Percentiles rank a stretch among this genome's conserved stretches.
Evolutionary conservation across 2,329 filamentous ascomycete genomes (phyloP).

Genomic region (Dichotomopilus funicola): DNA sequence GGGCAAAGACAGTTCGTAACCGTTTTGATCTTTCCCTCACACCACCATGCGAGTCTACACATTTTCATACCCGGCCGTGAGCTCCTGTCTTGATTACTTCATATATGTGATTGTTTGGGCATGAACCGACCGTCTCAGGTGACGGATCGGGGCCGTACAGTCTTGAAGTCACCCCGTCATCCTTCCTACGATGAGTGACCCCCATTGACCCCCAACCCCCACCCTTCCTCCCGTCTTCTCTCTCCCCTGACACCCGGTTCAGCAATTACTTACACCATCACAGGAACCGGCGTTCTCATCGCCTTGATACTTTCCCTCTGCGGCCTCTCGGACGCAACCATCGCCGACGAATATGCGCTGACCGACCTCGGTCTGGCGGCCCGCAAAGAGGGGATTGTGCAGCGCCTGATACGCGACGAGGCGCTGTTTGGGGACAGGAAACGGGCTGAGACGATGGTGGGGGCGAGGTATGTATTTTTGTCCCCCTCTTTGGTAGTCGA

Average conservation of each 20-base stretch:
- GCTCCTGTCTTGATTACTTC: too few relatives aligned
- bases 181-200: neutral
- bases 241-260: neutral
- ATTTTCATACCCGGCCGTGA: too few relatives aligned
- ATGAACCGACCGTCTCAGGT: too few relatives aligned
- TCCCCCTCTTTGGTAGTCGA: neutral
- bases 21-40: neutral
- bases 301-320: slow-evolving; percentile 60
- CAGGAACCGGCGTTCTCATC: slow-evolving; percentile 57
- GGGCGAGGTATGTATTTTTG: slow-evolving; percentile 33
- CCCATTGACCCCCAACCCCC: neutral
- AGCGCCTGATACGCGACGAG: slow-evolving; percentile 44
- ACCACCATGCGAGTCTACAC: too few relatives aligned
- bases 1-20: slow-evolving; percentile 58
- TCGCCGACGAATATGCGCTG: slow-evolving; percentile 64
- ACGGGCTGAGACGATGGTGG: slow-evolving; percentile 41
- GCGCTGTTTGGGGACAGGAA: slow-evolving; percentile 41
- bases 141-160: too few relatives aligned
- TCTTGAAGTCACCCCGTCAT: too few relatives aligned
- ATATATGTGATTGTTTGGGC: too few relatives aligned
- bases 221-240: neutral
- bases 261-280: neutral
- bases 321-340: slow-evolving; percentile 49
- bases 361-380: slow-evolving; percentile 55
- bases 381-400: slow-evolving; percentile 46